Percentiles rank a stretch among this genome's conserved stretches.
Conservation (phyloP, 1,139 yeast species). For the Pichia sp. region DNA sequence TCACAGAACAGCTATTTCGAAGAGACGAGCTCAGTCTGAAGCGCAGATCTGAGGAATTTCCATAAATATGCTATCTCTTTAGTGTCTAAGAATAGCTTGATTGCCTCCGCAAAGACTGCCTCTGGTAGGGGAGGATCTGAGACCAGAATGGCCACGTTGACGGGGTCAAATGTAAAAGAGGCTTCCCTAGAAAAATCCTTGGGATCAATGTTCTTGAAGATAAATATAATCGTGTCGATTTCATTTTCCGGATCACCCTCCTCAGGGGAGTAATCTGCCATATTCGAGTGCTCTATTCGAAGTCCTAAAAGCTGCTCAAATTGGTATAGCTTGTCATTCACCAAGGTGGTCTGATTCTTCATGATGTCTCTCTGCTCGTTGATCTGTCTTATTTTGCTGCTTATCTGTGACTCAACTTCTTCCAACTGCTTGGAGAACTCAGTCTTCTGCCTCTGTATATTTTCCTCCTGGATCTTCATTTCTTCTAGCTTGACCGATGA, state of each 20-base stretch:
- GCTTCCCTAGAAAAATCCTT: constrained; percentile 42
- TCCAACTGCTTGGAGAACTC: constrained; percentile 22
- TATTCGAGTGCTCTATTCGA: constrained; percentile 32
- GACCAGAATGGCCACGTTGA: constrained; percentile 34
- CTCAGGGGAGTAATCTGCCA: neutral
- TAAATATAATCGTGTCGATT: constrained; percentile 36
- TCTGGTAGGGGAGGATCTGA: constrained; percentile 34
- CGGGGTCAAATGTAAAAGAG: constrained; percentile 39
- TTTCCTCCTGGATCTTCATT: constrained; percentile 27
- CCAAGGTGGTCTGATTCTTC: constrained; percentile 25
- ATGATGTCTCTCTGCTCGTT: constrained; percentile 25
- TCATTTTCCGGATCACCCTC: constrained; percentile 26
- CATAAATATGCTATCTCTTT: constrained; percentile 43
- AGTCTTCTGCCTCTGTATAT: constrained; percentile 21
- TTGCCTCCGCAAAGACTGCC: constrained; percentile 14
- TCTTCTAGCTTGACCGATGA: constrained; percentile 28
- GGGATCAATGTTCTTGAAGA: constrained; percentile 46
- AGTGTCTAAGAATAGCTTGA: constrained; percentile 34
- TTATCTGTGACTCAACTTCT: constrained; percentile 22
- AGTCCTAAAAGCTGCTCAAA: constrained; percentile 47
- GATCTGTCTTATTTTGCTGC: constrained; percentile 20
- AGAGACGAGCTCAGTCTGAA: constrained; percentile 1
- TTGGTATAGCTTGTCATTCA: constrained; percentile 37
- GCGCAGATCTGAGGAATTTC: constrained; percentile 34
- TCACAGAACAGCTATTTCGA: neutral